Conservation (phyloP, 257 asterid genomes). For the Mentha longifolia region DNA sequence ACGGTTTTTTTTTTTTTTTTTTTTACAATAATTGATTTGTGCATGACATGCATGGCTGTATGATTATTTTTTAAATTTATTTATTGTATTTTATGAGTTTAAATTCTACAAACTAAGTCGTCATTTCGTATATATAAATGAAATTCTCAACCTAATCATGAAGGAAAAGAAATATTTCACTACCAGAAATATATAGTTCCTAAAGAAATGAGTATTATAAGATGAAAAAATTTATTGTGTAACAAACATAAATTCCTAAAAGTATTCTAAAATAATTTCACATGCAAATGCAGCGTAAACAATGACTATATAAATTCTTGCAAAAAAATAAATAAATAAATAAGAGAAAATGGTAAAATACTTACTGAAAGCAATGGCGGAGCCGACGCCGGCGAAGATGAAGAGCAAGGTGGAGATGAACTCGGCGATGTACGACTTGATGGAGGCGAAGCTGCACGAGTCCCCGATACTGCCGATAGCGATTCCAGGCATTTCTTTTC, state of each 20-base stretch:
- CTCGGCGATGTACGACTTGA: conserved; percentile 61
- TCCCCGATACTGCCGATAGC: conserved; percentile 56
- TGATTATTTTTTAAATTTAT: background rate
- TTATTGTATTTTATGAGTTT: no score
- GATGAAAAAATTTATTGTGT: no score
- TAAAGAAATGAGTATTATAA: no score
- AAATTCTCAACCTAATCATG: no score
- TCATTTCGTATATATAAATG: no score
- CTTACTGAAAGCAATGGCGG: conserved; percentile 63
- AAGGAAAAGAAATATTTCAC: no score
- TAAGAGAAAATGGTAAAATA: background rate
- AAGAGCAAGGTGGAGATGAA: conserved; percentile 65
- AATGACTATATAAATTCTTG: no score
- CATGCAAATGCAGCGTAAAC: background rate
- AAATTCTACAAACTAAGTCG: no score
- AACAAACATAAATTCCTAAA: background rate
- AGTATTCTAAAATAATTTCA: background rate
- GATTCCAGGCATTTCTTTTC: conserved; percentile 46
- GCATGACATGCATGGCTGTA: conserved; percentile 28
- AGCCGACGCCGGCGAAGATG: conserved; percentile 65
- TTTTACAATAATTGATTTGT: background rate
- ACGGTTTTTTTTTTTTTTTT: no score
- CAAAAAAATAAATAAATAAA: background rate
- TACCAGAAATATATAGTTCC: no score
- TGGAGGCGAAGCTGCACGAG: conserved; percentile 49